Evolutionary conservation across 768 basidiomycete genomes (phyloP), one percentile per base, ranked within the genome.

Genomic region (Lactarius sanguifluus): DNA sequence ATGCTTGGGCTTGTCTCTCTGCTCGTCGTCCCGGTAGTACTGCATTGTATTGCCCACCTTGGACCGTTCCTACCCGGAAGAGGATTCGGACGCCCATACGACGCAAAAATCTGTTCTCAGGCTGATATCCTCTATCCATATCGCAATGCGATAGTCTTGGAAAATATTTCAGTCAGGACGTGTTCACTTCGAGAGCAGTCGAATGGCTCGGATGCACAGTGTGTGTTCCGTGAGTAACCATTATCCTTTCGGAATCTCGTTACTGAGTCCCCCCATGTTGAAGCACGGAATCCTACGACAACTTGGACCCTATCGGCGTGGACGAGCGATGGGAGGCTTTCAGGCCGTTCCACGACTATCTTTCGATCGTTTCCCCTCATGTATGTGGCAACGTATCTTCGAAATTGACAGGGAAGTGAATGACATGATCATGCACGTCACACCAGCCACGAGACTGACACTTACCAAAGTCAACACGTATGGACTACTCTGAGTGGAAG

Each of bases 401-500:
- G 20, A 18, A 5, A 36, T 9, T 36, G 8, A 20, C 5, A 16
- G 3, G 43, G 18, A 20, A 43, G 15, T 18, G 16, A n/a, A 20
- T 20, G 10, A 7, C 50, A 52, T 52, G 25, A 43, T 34, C 32
- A 25, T 25, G 8, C 23, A 36, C 1, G 23, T 34, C 7, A 55
- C 30, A 61, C 38, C 55, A 86, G 85, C 20, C 84, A 87, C 70
- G 68, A 80, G 8, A 78, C 76, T 89, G 9, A 69, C 79, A 47
- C 75, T 88, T 63, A 83, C 83, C 3, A 80, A 81, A 67, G 82
- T 90, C 64, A 86, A 86, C 70, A 86, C 82, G 0, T 86, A 83
- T 57, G 87, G 83, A 0, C 77, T 88, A 20, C 75, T 89, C 2
- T 86, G 80, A 81, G 25, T 88, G 86, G 86, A 75, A 81, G 57